Evolutionary conservation across 768 basidiomycete genomes (phyloP).

Genomic region (Candolleomyces efflorescens): DNA sequence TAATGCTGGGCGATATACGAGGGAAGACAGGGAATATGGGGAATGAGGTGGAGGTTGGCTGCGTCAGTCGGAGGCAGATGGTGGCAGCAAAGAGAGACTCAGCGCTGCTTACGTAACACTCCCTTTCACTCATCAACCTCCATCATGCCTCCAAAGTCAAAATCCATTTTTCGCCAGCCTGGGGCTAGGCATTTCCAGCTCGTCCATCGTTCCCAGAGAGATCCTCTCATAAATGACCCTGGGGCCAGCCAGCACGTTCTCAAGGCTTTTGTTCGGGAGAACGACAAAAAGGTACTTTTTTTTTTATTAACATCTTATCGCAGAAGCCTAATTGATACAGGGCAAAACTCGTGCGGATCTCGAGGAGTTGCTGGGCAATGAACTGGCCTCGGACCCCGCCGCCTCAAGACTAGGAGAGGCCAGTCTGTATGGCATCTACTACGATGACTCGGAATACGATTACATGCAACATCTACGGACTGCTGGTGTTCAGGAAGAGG

Average conservation of each 20-base stretch:
- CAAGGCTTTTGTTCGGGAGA: constrained; percentile 73
- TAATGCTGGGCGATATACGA: constrained; percentile 6
- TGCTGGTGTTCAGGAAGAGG: constrained; percentile 73
- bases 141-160: constrained; percentile 55
- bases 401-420: constrained; percentile 80
- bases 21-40: constrained; percentile 3
- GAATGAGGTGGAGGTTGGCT: constrained; percentile 17
- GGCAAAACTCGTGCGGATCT: constrained; percentile 82
- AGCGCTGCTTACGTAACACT: constrained; percentile 30
- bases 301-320: constrained; percentile 7
- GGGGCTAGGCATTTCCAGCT: constrained; percentile 94
- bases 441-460: constrained; percentile 94
- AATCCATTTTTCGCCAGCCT: constrained; percentile 87
- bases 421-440: constrained; percentile 84
- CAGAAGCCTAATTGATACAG: constrained; percentile 29
- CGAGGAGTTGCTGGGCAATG: constrained; percentile 46
- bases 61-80: constrained; percentile 21
- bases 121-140: constrained; percentile 20
- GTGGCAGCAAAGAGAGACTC: constrained; percentile 26
- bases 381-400: background rate
- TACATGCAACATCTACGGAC: constrained; percentile 95
- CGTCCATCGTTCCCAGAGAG: constrained; percentile 92
- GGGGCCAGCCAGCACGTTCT: constrained; percentile 88
- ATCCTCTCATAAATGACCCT: constrained; percentile 92
- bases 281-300: constrained; percentile 55